A percentile compares a stretch with the other conserved stretches of the same genome.
Evolutionary conservation across 805 yeast genomes (phyloP).

Genomic region (Candida insectorum): DNA sequence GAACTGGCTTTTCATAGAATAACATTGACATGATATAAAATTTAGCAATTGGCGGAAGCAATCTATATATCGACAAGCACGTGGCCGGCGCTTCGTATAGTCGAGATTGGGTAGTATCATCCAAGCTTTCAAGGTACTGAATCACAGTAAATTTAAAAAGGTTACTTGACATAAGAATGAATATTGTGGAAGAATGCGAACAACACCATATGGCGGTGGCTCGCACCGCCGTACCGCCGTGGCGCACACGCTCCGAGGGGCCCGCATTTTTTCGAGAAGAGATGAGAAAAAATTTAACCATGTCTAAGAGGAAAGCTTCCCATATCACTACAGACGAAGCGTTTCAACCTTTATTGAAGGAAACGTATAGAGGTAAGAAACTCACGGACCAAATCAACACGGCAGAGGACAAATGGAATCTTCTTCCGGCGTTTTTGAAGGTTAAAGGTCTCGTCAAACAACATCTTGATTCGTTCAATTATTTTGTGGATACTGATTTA

Average conservation of each 20-base stretch:
- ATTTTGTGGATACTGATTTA: conserved; percentile 89
- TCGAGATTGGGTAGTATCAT: conserved; percentile 79
- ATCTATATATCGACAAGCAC: conserved; percentile 86
- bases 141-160: conserved; percentile 52
- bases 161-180: conserved; percentile 4
- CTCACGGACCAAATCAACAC: conserved; percentile 86
- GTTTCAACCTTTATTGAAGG: conserved; percentile 74
- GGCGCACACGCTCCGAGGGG: no score
- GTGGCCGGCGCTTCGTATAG: conserved; percentile 86
- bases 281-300: no score
- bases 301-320: conserved; percentile 11
- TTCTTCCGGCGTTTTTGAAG: conserved; percentile 90
- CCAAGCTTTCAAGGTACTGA: conserved; percentile 85
- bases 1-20: conserved; percentile 72
- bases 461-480: conserved; percentile 96
- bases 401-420: conserved; percentile 95
- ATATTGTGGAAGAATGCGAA: no score
- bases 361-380: conserved; percentile 80
- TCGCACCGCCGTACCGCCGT: no score
- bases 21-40: conserved; percentile 84
- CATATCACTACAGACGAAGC: conserved; percentile 44
- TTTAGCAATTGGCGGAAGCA: conserved; percentile 86
- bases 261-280: no score
- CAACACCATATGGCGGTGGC: no score
- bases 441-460: conserved; percentile 96